phyloP scores from a whole-genome alignment of 495 filamentous ascomycete genomes.

The Aspergillus sclerotiicarbonarius region DNA sequence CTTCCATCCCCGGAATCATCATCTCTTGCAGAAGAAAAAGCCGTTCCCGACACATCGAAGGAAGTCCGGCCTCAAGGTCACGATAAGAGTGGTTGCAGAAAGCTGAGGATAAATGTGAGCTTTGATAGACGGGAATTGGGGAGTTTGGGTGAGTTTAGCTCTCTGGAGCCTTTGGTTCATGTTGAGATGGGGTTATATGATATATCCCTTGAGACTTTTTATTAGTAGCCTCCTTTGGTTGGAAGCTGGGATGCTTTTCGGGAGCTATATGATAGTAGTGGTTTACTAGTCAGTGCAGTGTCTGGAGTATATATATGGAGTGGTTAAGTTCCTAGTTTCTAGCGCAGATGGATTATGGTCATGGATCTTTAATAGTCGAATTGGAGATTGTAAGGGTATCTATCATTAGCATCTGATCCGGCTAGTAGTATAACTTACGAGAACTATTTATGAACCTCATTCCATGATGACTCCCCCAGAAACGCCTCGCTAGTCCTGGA shows the following conservation, averaged over 20 bases:
- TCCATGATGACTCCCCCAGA: not conserved
- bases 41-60: not conserved
- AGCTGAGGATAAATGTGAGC: not conserved
- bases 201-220: not conserved
- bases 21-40: slow-evolving; percentile 6
- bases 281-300: too few relatives aligned
- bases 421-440: not conserved
- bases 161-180: not conserved
- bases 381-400: not conserved
- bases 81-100: not conserved
- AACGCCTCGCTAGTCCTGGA: slow-evolving; percentile 11
- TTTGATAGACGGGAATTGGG: slow-evolving; percentile 13
- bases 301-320: too few relatives aligned
- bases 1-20: not conserved
- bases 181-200: not conserved
- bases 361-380: too few relatives aligned
- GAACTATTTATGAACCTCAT: not conserved
- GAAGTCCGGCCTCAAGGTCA: not conserved
- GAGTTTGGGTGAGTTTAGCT: not conserved
- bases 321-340: too few relatives aligned
- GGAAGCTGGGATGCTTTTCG: too few relatives aligned
- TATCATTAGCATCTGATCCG: not conserved
- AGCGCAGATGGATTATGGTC: too few relatives aligned
- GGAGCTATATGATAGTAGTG: too few relatives aligned
- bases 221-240: not conserved